phyloP scores from a whole-genome alignment of 164 flowering plant genomes.

The Vitis cinerea region DNA sequence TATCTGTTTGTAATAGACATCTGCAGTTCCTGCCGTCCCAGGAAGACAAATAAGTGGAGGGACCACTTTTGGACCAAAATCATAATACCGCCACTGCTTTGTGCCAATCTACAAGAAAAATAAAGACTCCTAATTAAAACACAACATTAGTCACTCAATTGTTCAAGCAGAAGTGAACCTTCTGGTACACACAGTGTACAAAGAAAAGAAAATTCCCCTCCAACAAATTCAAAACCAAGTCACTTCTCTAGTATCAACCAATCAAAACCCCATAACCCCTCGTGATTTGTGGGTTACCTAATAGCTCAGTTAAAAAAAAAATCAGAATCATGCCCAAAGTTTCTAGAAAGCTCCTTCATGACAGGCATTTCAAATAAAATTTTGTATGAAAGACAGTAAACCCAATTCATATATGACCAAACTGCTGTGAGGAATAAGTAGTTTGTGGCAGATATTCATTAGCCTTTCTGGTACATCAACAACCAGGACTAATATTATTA shows the following conservation, averaged over 20 bases:
- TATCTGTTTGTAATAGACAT: constrained; percentile 95
- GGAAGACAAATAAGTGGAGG: constrained; percentile 97
- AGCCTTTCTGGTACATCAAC: too few relatives aligned
- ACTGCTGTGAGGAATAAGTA: too few relatives aligned
- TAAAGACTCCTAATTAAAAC: not conserved
- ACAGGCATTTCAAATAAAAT: not conserved
- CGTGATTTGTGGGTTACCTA: not conserved
- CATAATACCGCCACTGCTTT: constrained; percentile 97
- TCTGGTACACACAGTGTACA: not conserved
- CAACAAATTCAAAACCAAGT: not conserved
- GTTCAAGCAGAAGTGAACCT: not conserved
- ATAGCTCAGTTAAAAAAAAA: not conserved
- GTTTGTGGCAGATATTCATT: too few relatives aligned
- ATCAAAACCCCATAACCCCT: not conserved
- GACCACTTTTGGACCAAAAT: constrained; percentile 94
- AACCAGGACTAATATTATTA: too few relatives aligned
- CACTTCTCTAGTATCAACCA: not conserved
- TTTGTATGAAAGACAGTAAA: not conserved
- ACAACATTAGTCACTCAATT: constrained; percentile 3
- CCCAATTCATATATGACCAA: not conserved
- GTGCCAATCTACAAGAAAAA: constrained; percentile 66
- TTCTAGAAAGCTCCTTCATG: too few relatives aligned
- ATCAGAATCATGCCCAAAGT: not conserved
- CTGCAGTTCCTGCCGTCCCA: constrained; percentile 94
- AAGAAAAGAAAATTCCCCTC: not conserved